Percentiles rank a stretch among this genome's conserved stretches.
Conservation (phyloP, 768 basidiomycete genomes). For the Naganishia friedmannii region DNA sequence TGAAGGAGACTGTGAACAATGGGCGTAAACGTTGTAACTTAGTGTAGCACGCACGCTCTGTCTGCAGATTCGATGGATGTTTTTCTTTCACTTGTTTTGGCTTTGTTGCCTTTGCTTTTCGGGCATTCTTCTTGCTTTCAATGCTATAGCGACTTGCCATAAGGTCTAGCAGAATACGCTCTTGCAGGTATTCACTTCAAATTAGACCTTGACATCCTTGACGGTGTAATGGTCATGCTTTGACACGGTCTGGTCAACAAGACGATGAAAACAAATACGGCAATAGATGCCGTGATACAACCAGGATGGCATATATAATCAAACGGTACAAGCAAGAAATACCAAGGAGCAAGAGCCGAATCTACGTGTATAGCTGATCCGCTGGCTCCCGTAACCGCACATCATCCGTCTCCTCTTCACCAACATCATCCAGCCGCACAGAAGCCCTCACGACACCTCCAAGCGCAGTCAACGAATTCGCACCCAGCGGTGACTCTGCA, state of each 20-base stretch:
- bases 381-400: constrained; percentile 11
- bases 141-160: too few species aligned
- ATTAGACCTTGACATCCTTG: too few species aligned
- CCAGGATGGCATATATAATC: too few species aligned
- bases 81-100: background rate
- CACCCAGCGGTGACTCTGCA: constrained; percentile 36
- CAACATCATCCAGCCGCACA: constrained; percentile 12
- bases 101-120: background rate
- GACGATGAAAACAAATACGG: too few species aligned
- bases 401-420: constrained; percentile 18
- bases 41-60: background rate
- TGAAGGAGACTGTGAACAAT: background rate
- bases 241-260: too few species aligned
- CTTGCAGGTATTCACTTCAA: too few species aligned
- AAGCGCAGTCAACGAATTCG: background rate
- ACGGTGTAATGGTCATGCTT: too few species aligned
- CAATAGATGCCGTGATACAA: too few species aligned
- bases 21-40: background rate
- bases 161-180: too few species aligned
- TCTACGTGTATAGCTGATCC: constrained; percentile 19
- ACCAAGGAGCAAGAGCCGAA: background rate
- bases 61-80: constrained; percentile 3
- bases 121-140: background rate
- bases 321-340: background rate
- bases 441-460: background rate